A percentile compares a stretch with the other conserved stretches of the same genome.
These are phyloP conservation scores for Smithsoniella earleae DNA, from an alignment of 163 green algal species.

Conservation along the genomic window DNA sequence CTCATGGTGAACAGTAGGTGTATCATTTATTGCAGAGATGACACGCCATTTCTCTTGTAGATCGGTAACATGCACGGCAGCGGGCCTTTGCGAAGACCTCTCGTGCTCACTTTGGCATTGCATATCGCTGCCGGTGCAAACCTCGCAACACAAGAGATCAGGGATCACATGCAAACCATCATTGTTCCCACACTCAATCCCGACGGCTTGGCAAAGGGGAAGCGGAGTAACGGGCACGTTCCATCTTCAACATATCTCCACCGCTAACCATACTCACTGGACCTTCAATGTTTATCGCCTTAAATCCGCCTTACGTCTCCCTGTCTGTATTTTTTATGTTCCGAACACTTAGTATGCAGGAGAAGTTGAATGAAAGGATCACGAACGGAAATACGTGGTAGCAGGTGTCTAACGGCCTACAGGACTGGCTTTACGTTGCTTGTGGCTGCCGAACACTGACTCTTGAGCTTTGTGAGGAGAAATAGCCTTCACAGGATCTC, in stretches of 20 bases:
- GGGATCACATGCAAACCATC: conserved; percentile 57
- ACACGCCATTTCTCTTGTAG: conserved; percentile 60
- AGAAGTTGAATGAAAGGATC: conserved; percentile 67
- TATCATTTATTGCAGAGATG: conserved; percentile 31
- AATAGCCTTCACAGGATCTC: conserved; percentile 53
- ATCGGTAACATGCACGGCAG: conserved; percentile 83
- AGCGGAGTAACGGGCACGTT: conserved; percentile 46
- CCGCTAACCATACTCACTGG: not conserved
- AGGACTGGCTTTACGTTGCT: conserved; percentile 80
- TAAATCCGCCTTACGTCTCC: too few species aligned
- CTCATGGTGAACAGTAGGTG: not conserved
- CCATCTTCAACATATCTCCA: not conserved
- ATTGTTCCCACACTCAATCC: conserved; percentile 75
- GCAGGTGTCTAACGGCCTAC: conserved; percentile 65
- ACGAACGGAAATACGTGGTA: conserved; percentile 90
- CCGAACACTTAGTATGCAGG: conserved; percentile 3
- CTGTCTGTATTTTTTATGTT: too few species aligned
- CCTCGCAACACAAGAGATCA: conserved; percentile 37
- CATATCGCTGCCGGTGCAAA: conserved; percentile 32
- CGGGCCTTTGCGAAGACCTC: conserved; percentile 62
- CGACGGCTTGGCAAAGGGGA: conserved; percentile 61
- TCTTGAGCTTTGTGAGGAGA: conserved; percentile 71
- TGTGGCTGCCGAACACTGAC: conserved; percentile 71
- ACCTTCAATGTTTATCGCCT: not conserved
- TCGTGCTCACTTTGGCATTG: not conserved